Evolutionary conservation across 257 asterid species (phyloP).

Genomic region (Galeopsis tetrahit): DNA sequence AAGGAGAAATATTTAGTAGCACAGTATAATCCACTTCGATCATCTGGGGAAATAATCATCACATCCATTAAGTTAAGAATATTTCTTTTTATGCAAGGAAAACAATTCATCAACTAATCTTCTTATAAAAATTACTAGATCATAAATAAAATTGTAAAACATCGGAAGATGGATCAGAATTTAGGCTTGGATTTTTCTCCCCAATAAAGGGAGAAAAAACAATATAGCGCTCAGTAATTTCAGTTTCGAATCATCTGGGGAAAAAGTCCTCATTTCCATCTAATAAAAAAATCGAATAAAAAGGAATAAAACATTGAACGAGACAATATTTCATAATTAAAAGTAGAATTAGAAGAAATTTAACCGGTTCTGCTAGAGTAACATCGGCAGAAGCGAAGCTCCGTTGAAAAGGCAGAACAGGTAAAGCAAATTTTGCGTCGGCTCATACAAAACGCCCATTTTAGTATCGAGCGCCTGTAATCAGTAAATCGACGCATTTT

Average conservation of each 20-base stretch:
- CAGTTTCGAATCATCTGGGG: slow-evolving; percentile 96
- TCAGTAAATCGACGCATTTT: slow-evolving; percentile 75
- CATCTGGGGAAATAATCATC: slow-evolving; percentile 90
- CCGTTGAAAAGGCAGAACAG: slow-evolving; percentile 43
- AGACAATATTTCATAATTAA: not conserved
- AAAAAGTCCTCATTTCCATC: slow-evolving; percentile 77
- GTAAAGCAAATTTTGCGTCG: slow-evolving; percentile 48
- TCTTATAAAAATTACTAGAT: not conserved
- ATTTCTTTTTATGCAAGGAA: not conserved
- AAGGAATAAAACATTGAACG: not conserved
- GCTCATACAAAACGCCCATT: slow-evolving; percentile 74
- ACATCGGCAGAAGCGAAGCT: slow-evolving; percentile 28
- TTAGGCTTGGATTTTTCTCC: slow-evolving; percentile 67
- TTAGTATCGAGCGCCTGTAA: slow-evolving; percentile 53
- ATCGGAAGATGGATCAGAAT: slow-evolving; percentile 59
- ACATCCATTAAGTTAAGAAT: slow-evolving; percentile 31
- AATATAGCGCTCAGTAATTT: slow-evolving; percentile 73
- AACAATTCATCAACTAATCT: not conserved
- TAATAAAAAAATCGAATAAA: not conserved
- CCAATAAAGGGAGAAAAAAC: slow-evolving; percentile 36
- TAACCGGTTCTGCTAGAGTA: slow-evolving; percentile 51
- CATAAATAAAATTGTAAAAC: not conserved
- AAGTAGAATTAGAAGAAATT: slow-evolving; percentile 17
- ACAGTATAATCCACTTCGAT: slow-evolving; percentile 60
- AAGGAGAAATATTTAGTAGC: slow-evolving; percentile 39